Evolutionary conservation across 192 early-diverging fungal genomes (phyloP).

Genomic region (Backusella mclennaniae): DNA sequence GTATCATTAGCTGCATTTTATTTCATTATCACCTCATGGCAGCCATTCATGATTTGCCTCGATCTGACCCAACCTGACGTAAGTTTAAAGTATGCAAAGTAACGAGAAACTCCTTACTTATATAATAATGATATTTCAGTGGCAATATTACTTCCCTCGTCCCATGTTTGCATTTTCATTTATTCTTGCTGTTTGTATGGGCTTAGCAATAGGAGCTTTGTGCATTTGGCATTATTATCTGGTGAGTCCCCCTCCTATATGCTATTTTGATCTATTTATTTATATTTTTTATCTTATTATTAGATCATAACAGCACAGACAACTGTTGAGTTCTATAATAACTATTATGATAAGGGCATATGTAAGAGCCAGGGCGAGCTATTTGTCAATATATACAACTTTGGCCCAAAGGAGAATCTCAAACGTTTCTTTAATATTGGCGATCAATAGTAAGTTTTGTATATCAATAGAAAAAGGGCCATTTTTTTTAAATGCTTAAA

Average conservation of each 20-base stretch:
- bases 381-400: conserved; percentile 45
- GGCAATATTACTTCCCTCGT: conserved; percentile 52
- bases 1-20: conserved; percentile 46
- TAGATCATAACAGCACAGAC: conserved; percentile 55
- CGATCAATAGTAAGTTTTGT: conserved; percentile 39
- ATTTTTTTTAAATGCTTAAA: neutral
- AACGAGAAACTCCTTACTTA: neutral
- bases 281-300: neutral
- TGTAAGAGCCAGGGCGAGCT: conserved; percentile 46
- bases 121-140: conserved; percentile 21
- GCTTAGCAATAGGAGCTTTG: conserved; percentile 46
- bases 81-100: conserved; percentile 8
- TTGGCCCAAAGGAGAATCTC: conserved; percentile 45
- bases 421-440: conserved; percentile 54
- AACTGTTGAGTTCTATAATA: conserved; percentile 61
- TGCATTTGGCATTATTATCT: conserved; percentile 58
- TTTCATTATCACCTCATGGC: conserved; percentile 41
- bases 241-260: conserved; percentile 28
- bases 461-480: neutral
- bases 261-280: neutral
- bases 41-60: conserved; percentile 45
- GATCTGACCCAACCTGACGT: conserved; percentile 41
- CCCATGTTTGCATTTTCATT: conserved; percentile 47
- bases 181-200: conserved; percentile 53
- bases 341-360: conserved; percentile 47